These are phyloP conservation scores for Talaromyces adpressus DNA, from an alignment of 495 filamentous ascomycete genomes.

Conservation along the genomic window DNA sequence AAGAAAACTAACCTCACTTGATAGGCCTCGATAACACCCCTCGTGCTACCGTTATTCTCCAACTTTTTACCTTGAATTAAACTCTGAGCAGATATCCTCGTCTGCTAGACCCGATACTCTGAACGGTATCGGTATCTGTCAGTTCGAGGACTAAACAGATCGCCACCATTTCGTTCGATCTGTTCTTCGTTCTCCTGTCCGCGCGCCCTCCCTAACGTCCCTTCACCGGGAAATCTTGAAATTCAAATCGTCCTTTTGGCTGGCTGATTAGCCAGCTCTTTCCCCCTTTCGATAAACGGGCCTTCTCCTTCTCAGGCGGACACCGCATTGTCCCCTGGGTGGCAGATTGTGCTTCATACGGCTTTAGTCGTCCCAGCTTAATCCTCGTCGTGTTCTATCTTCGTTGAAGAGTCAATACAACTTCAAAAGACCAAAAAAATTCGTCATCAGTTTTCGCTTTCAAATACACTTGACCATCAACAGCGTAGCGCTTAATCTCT, in stretches of 20 bases:
- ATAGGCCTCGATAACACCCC: conserved; percentile 86
- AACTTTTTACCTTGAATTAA: conserved; percentile 12
- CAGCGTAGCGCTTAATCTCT: conserved; percentile 5
- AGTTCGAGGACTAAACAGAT: conserved; percentile 57
- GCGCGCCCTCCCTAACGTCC: conserved; percentile 83
- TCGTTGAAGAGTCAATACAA: conserved; percentile 20
- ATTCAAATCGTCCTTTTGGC: conserved; percentile 36
- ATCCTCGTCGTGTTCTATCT: conserved; percentile 10
- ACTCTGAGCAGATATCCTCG: conserved; percentile 60
- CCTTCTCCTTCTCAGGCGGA: conserved; percentile 89
- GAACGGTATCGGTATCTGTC: conserved; percentile 80
- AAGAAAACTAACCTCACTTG: conserved; percentile 11
- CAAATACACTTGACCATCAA: conserved; percentile 12
- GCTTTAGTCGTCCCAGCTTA: conserved; percentile 14
- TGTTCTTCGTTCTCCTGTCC: conserved; percentile 73
- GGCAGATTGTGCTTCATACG: conserved; percentile 58
- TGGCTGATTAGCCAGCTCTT: conserved; percentile 55
- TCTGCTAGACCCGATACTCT: conserved; percentile 89
- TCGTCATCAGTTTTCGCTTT: conserved; percentile 13
- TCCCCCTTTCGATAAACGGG: conserved; percentile 56
- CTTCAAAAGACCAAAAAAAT: conserved; percentile 8
- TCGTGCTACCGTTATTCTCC: conserved; percentile 17
- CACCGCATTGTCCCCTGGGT: conserved; percentile 86
- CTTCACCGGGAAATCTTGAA: conserved; percentile 18
- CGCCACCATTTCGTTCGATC: conserved; percentile 83